phyloP scores from a whole-genome alignment of 352 stramenopile genomes.

The Pythium graminicola region DNA sequence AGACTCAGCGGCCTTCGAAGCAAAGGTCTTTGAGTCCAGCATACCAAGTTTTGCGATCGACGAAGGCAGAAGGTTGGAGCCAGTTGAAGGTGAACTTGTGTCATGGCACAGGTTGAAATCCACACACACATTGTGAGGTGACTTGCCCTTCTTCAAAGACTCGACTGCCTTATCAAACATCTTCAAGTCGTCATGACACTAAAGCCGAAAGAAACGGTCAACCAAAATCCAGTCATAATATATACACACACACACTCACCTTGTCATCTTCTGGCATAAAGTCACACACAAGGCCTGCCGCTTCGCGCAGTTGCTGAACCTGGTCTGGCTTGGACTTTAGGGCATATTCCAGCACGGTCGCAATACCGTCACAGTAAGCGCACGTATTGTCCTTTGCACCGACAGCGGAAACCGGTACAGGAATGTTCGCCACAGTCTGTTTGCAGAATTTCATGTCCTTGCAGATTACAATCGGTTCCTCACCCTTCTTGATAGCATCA shows the following conservation, averaged over 20 bases:
- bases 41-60: conserved; percentile 39
- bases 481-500: conserved; percentile 56
- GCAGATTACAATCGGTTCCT: conserved; percentile 53
- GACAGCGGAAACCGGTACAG: neutral
- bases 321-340: conserved; percentile 50
- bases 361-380: conserved; percentile 53
- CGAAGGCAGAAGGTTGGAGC: conserved; percentile 12
- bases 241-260: conserved; percentile 21
- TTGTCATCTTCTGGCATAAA: conserved; percentile 56
- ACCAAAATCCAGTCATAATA: neutral
- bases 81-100: neutral
- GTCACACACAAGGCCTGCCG: conserved; percentile 56
- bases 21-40: conserved; percentile 28
- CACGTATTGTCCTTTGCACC: conserved; percentile 32
- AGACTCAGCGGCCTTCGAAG: conserved; percentile 12
- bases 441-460: conserved; percentile 58
- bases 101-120: conserved; percentile 35
- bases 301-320: conserved; percentile 53
- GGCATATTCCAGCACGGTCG: conserved; percentile 57
- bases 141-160: conserved; percentile 47
- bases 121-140: conserved; percentile 52
- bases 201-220: neutral
- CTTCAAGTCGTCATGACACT: conserved; percentile 69
- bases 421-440: neutral
- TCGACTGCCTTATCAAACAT: conserved; percentile 54